These are phyloP conservation scores for Moesziomyces sp. DNA, from an alignment of 1,284 basidiomycete species.

Conservation along the genomic window DNA sequence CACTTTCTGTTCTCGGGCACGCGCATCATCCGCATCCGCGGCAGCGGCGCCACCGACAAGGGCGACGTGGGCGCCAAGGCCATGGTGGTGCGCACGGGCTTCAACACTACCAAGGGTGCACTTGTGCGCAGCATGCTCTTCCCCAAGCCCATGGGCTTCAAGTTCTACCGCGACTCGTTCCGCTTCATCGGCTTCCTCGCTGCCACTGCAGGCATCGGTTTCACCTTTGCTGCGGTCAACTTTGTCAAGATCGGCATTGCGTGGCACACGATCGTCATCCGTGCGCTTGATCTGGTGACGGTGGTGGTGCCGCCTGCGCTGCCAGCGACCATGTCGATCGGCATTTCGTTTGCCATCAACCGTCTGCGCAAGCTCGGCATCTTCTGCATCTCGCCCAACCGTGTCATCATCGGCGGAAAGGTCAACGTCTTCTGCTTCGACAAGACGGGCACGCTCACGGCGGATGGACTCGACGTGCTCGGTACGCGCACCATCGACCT, in stretches of 20 bases:
- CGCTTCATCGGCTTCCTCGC: constrained; percentile 93
- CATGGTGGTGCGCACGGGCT: constrained; percentile 91
- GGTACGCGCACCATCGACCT: constrained; percentile 65
- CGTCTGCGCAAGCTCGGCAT: constrained; percentile 89
- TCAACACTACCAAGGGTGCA: constrained; percentile 97
- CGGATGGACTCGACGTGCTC: constrained; percentile 96
- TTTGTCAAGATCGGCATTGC: constrained; percentile 85
- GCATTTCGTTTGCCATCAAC: constrained; percentile 92
- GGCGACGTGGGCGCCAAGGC: constrained; percentile 75
- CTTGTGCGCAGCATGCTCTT: constrained; percentile 97
- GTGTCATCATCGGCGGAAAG: constrained; percentile 96
- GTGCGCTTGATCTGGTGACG: constrained; percentile 96
- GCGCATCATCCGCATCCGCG: constrained; percentile 86
- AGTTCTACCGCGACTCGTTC: constrained; percentile 97
- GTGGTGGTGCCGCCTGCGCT: constrained; percentile 97
- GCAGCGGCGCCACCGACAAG: constrained; percentile 66
- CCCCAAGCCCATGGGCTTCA: constrained; percentile 92
- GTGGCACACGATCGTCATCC: constrained; percentile 90
- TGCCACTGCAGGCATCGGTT: constrained; percentile 83
- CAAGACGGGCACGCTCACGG: constrained; percentile 98
- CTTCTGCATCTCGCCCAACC: constrained; percentile 95
- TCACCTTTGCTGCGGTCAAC: constrained; percentile 77
- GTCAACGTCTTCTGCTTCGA: constrained; percentile 99
- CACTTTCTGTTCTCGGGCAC: constrained; percentile 93
- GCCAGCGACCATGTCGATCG: constrained; percentile 96